Evolutionary conservation across 2,329 filamentous ascomycete species (phyloP), one percentile per base, ranked within the genome.

Genomic region (Mollisiaceae sp.): DNA sequence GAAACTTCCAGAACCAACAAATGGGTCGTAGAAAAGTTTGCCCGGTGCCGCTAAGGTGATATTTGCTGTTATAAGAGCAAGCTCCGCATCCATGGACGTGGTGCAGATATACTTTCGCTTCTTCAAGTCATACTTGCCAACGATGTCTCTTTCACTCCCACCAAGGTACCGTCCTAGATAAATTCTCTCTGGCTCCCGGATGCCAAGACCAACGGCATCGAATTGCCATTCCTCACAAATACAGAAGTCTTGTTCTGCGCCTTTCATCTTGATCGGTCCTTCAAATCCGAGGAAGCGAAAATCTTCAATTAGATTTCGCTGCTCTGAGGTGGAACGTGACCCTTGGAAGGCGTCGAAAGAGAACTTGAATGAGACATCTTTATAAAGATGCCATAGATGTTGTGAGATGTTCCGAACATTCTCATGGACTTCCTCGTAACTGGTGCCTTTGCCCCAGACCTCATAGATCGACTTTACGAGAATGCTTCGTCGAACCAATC

Each of bases 41-140:
- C 93, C 94, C 0, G 93, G 91, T 0, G 82, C 89, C 0, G 93
- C 93, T 15, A 92, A 86, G 0, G 92, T 92, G 71, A 99, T 88
- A 75, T 98, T 99, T 1, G 94, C 95, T 0, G 94, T 97, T 24
- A 99, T 82, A 0, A 99, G 84, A 14, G 93, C 92, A 52, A 99
- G 83, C 77, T 98, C 95, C 0, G 94, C 91, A 76, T 99, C 95
- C 95, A 99, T 98, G 55, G 92, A 95, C 0, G 95, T 99, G 0
- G 94, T 98, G 71, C 91, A 93, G 73, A 99, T 98, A 76, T 99
- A 99, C 45, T 86, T 85, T 35, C 95, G 84, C 79, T 97, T 97
- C 82, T 99, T 99, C 24, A 99, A 83, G 76, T 97, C 93, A 74
- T 94, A 96, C 27, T 85, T 90, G 41, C 86, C 81, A 38, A 92